These are phyloP conservation scores for Umbellularia californica DNA, from an alignment of 164 flowering plant species.

Conservation along the genomic window DNA sequence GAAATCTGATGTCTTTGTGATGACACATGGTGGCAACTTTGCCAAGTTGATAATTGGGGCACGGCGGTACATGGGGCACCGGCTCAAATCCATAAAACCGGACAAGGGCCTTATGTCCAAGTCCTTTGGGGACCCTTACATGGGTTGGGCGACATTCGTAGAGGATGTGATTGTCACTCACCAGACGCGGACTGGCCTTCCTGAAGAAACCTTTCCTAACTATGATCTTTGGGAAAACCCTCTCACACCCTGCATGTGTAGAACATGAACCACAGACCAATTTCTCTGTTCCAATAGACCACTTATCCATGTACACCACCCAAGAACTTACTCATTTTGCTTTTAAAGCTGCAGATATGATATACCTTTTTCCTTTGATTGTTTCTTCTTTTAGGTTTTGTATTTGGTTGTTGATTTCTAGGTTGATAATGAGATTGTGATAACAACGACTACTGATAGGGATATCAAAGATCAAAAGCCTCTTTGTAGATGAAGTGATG, in stretches of 20 bases:
- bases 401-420: no score
- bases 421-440: no score
- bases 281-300: no score
- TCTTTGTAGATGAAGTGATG: no score
- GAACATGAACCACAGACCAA: conserved; percentile 36
- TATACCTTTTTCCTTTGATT: no score
- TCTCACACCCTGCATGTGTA: conserved; percentile 98
- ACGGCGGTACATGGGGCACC: conserved; percentile 91
- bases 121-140: conserved; percentile 96
- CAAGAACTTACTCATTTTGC: no score
- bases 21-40: conserved; percentile 98
- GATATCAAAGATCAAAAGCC: no score
- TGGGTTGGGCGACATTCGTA: conserved; percentile 95
- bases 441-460: no score
- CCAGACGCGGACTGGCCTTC: conserved; percentile 90
- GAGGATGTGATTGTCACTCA: conserved; percentile 90
- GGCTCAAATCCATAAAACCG: conserved; percentile 86
- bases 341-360: no score
- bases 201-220: conserved; percentile 93
- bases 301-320: no score
- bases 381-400: no score
- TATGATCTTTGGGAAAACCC: conserved; percentile 99
- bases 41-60: conserved; percentile 93
- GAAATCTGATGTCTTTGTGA: conserved; percentile 95
- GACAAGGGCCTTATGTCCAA: conserved; percentile 99